Evolutionary conservation across 352 stramenopile genomes (phyloP).

Genomic region (Thraustotheca clavata): DNA sequence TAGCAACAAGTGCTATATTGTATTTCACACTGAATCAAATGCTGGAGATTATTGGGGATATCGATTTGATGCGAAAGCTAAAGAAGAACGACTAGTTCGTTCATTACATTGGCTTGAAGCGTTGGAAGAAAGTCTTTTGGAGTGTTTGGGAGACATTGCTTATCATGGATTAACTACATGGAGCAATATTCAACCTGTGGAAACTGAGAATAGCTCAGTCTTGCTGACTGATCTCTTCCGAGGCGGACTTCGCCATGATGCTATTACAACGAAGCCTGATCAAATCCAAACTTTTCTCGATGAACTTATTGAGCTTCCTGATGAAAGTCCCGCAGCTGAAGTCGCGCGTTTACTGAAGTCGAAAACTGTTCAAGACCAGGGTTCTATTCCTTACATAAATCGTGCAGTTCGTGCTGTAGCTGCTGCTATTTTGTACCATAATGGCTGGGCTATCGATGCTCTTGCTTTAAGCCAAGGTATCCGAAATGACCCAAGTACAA

Average conservation of each 20-base stretch:
- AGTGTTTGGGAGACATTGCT: slow-evolving; percentile 44
- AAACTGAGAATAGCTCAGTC: slow-evolving; percentile 42
- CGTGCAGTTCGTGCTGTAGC: slow-evolving; percentile 50
- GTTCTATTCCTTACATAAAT: slow-evolving; percentile 26
- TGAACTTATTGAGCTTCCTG: slow-evolving; percentile 38
- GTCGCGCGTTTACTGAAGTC: slow-evolving; percentile 32
- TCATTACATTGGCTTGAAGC: slow-evolving; percentile 54
- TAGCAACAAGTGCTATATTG: slow-evolving; percentile 63
- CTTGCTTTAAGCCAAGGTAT: slow-evolving; percentile 50
- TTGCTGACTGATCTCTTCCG: slow-evolving; percentile 56
- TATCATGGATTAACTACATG: slow-evolving; percentile 27
- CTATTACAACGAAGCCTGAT: slow-evolving; percentile 28
- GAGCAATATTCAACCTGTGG: slow-evolving; percentile 39
- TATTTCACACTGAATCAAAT: slow-evolving; percentile 60
- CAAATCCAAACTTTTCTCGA: slow-evolving; percentile 46
- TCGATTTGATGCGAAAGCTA: slow-evolving; percentile 49
- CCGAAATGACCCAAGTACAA: slow-evolving; percentile 50
- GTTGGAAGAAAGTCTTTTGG: slow-evolving; percentile 35
- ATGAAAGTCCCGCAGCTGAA: slow-evolving; percentile 34
- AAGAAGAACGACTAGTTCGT: slow-evolving; percentile 26
- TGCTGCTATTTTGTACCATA: slow-evolving; percentile 71
- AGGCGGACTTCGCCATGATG: slow-evolving; percentile 36
- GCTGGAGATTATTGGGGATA: slow-evolving; percentile 76
- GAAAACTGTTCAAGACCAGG: neutral
- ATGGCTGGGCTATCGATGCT: slow-evolving; percentile 78